Evolutionary conservation across 208 protist genomes (phyloP), one percentile per base, ranked within the genome.

Genomic region (Eutreptiella sp.): DNA sequence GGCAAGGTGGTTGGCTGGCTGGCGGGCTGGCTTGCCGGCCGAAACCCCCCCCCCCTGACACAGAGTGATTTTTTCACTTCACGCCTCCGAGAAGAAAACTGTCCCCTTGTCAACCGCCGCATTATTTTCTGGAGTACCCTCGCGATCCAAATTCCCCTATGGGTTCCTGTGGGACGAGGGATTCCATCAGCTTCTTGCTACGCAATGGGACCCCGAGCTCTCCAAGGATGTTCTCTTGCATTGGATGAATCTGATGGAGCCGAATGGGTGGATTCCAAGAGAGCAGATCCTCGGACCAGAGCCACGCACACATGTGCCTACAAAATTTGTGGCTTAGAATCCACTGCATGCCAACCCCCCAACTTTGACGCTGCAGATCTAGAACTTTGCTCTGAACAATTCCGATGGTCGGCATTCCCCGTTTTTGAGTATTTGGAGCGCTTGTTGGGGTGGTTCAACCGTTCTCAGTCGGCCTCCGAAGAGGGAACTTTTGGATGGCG

Each of bases 161-260:
- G 84, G 84, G 23, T 93, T 92, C 48, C 38, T 91, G n/a, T 93
- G 87, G 87, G 87, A 93, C 63, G 87, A 93, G 52, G 87, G 84
- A 7, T 93, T 92, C 61, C 85, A 92, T 53, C 76, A 84, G 53
- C 55, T 93, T 7, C 35, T 88, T n/a, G 46, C 83, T 23, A 46
- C 27, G 23, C 27, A 16, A 7, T 90, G 70, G 66, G 63, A 87
- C 47, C 28, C 53, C 1, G 26, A 61, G 21, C 32, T 92, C 34
- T 52, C 70, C 5, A 38, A 53, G 0, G 76, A 86, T 21, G 60
- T 83, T 11, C 21, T 90, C 4, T 28, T 34, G 1, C 46, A 73
- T 55, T 93, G 87, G 87, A 66, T 89, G 1, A 60, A 69, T 19
- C 33, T 84, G 0, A 80, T 92, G 72, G 53, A 83, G 42, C 7